These are phyloP conservation scores for Phytophthora sojae DNA, from an alignment of 352 stramenopile genomes.

Conservation along the genomic window DNA sequence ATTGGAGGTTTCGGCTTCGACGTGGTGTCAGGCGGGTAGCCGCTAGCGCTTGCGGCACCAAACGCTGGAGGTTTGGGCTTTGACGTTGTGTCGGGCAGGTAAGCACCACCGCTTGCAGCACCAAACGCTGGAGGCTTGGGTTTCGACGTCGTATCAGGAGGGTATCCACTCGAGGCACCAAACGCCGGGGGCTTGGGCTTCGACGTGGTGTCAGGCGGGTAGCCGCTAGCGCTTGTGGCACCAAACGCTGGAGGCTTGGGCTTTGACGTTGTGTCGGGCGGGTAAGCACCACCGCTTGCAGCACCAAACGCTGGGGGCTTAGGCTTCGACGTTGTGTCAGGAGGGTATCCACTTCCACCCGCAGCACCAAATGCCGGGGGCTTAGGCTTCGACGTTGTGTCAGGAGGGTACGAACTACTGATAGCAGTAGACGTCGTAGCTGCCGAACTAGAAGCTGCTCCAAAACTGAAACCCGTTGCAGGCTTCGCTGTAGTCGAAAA, in stretches of 20 bases:
- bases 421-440: constrained; percentile 1
- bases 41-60: constrained; percentile 16
- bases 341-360: constrained; percentile 35
- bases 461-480: constrained; percentile 15
- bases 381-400: constrained; percentile 24
- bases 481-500: constrained; percentile 25
- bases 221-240: too few species aligned
- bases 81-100: too few species aligned
- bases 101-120: constrained; percentile 4
- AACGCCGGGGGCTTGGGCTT: constrained; percentile 40
- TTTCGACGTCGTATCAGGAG: constrained; percentile 51
- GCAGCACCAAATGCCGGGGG: constrained; percentile 15
- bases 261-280: constrained; percentile 41
- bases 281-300: too few species aligned
- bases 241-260: constrained; percentile 37
- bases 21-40: constrained; percentile 48
- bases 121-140: constrained; percentile 40
- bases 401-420: constrained; percentile 17
- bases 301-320: constrained; percentile 38
- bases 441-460: constrained; percentile 7
- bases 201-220: constrained; percentile 43
- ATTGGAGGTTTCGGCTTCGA: constrained; percentile 39
- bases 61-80: constrained; percentile 45
- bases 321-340: constrained; percentile 39
- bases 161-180: constrained; percentile 34